These are phyloP conservation scores for Trametes elegans DNA, from an alignment of 768 basidiomycete genomes.

Conservation along the genomic window DNA sequence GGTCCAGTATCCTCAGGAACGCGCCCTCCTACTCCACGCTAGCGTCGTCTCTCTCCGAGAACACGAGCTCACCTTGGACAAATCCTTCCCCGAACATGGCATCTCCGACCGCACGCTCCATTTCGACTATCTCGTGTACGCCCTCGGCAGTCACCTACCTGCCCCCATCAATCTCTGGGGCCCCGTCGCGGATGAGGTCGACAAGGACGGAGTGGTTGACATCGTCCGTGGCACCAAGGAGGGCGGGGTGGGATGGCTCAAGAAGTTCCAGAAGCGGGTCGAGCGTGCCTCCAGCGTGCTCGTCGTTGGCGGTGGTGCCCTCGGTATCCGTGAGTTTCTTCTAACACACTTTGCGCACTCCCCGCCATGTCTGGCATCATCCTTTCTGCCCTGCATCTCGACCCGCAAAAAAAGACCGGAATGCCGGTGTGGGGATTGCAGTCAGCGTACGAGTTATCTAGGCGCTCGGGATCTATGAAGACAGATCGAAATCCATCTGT, in stretches of 20 bases:
- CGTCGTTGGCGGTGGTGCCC: slow-evolving; percentile 70
- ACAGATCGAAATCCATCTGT: too few relatives aligned
- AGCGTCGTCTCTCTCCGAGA: slow-evolving; percentile 40
- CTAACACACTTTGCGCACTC: not conserved
- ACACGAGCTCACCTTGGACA: slow-evolving; percentile 44
- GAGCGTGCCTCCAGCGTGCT: slow-evolving; percentile 49
- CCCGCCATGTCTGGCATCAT: not conserved
- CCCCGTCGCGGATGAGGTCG: slow-evolving; percentile 19
- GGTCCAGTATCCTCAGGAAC: not conserved
- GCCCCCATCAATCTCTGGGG: slow-evolving; percentile 56
- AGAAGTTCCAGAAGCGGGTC: slow-evolving; percentile 47
- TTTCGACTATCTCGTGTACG: slow-evolving; percentile 60
- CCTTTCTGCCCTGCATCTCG: not conserved
- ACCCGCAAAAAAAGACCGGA: not conserved
- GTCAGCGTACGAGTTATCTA: slow-evolving; percentile 1
- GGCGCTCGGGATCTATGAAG: not conserved
- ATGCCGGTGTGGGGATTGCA: not conserved
- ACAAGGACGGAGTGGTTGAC: slow-evolving; percentile 9
- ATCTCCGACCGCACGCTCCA: slow-evolving; percentile 34
- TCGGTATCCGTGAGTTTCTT: slow-evolving; percentile 60
- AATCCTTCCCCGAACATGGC: slow-evolving; percentile 46
- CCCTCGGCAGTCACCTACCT: slow-evolving; percentile 58
- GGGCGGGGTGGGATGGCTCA: slow-evolving; percentile 51
- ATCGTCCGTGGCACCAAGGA: slow-evolving; percentile 41
- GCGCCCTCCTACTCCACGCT: slow-evolving; percentile 40